Conservation (phyloP, 805 yeast species). For the Wickerhamiella parazyma region DNA sequence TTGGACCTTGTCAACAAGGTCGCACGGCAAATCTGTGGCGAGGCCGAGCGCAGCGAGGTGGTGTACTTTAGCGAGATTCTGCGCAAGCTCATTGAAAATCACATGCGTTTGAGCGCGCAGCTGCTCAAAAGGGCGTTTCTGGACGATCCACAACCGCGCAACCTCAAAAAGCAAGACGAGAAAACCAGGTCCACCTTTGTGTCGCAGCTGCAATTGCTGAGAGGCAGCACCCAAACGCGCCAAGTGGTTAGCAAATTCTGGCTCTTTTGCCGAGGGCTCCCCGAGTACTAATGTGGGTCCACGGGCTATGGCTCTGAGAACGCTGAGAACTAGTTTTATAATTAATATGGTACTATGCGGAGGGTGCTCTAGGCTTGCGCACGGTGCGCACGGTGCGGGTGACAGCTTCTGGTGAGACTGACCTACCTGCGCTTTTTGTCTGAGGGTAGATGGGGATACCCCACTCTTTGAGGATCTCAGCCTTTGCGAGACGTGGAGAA, state of each 20-base stretch:
- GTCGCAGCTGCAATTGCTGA: constrained; percentile 20
- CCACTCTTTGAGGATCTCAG: background rate
- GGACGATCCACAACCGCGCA: constrained; percentile 12
- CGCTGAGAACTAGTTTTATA: too few species aligned
- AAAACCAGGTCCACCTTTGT: constrained; percentile 20
- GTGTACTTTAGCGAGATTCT: constrained; percentile 31
- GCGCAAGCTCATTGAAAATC: constrained; percentile 24
- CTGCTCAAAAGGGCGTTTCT: constrained; percentile 13
- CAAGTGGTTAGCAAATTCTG: constrained; percentile 24
- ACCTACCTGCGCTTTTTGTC: background rate
- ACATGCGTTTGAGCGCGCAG: constrained; percentile 10
- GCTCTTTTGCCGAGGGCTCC: constrained; percentile 24
- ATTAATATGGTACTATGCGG: too few species aligned
- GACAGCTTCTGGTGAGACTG: too few species aligned
- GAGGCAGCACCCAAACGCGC: constrained; percentile 22
- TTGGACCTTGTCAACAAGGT: constrained; percentile 27
- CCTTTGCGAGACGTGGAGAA: background rate
- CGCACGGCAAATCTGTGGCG: constrained; percentile 30
- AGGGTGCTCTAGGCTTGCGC: too few species aligned
- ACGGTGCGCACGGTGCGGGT: too few species aligned
- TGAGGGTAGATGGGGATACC: background rate
- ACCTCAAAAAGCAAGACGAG: constrained; percentile 10
- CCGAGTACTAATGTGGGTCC: constrained; percentile 16
- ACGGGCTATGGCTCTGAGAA: too few species aligned
- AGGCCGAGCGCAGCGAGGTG: constrained; percentile 32